Conservation (phyloP, 2,329 filamentous ascomycete genomes). For the Pseudodiploospora longispora region DNA sequence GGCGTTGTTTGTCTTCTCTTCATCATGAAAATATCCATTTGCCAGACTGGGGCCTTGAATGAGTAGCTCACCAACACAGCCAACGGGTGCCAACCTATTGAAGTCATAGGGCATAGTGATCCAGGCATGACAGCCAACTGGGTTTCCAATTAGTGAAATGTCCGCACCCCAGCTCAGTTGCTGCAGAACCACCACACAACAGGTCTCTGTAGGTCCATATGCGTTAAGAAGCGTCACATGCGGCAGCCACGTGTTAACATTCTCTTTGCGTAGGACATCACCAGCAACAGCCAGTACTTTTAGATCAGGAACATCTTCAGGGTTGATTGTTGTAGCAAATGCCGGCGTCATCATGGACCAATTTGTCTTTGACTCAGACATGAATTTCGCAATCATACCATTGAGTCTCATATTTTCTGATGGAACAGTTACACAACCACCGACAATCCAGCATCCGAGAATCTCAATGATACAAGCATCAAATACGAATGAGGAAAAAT, state of each 20-base stretch:
- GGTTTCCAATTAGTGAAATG: no score
- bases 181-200: neutral
- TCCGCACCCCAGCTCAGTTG: no score
- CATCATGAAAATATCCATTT: slow-evolving; percentile 15
- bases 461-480: neutral
- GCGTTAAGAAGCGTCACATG: no score
- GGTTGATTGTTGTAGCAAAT: neutral
- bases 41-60: slow-evolving; percentile 17
- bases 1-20: slow-evolving; percentile 11
- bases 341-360: neutral
- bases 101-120: slow-evolving; percentile 4
- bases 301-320: neutral
- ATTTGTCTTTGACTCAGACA: neutral
- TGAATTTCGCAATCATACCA: neutral
- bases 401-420: neutral
- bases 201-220: slow-evolving; percentile 3
- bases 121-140: no score
- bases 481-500: neutral
- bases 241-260: neutral
- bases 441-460: neutral
- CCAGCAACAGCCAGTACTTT: neutral
- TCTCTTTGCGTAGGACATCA: neutral
- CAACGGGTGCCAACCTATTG: slow-evolving; percentile 10
- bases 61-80: slow-evolving; percentile 17
- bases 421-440: neutral